Evolutionary conservation across 257 asterid species (phyloP).

Genomic region (Rehmannia glutinosa): DNA sequence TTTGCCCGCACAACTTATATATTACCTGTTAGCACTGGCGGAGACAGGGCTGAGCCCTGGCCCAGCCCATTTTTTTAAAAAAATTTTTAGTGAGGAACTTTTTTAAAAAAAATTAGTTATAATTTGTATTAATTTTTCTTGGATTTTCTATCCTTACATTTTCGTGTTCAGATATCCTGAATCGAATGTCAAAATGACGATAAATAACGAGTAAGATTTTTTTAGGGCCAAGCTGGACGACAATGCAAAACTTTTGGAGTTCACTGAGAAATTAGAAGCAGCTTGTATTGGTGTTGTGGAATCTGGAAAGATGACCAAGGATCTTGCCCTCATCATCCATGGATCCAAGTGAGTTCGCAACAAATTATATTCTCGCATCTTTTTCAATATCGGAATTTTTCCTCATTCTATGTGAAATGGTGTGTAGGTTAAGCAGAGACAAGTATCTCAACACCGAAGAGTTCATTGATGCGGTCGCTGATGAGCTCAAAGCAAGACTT

Average conservation of each 20-base stretch:
- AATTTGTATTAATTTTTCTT: no score
- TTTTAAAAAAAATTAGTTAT: no score
- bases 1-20: neutral
- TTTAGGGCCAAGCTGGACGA: constrained; percentile 90
- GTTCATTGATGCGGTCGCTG: constrained; percentile 92
- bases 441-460: constrained; percentile 80
- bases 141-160: no score
- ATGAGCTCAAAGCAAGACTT: constrained; percentile 75
- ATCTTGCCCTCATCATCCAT: constrained; percentile 88
- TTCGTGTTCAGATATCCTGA: no score
- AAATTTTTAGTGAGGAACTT: no score
- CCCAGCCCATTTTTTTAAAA: no score
- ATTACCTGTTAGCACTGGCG: no score
- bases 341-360: constrained; percentile 62
- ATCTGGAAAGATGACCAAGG: constrained; percentile 97
- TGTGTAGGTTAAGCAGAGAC: constrained; percentile 67
- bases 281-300: constrained; percentile 92
- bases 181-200: neutral
- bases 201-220: neutral
- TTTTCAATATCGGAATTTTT: neutral
- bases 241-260: constrained; percentile 76
- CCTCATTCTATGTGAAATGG: neutral
- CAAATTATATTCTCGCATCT: neutral
- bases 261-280: constrained; percentile 86
- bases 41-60: no score